A percentile compares a stretch with the other conserved stretches of the same genome.
These are phyloP conservation scores for Aspergillus sp. DNA, from an alignment of 2,329 filamentous ascomycete genomes.

Conservation along the genomic window DNA sequence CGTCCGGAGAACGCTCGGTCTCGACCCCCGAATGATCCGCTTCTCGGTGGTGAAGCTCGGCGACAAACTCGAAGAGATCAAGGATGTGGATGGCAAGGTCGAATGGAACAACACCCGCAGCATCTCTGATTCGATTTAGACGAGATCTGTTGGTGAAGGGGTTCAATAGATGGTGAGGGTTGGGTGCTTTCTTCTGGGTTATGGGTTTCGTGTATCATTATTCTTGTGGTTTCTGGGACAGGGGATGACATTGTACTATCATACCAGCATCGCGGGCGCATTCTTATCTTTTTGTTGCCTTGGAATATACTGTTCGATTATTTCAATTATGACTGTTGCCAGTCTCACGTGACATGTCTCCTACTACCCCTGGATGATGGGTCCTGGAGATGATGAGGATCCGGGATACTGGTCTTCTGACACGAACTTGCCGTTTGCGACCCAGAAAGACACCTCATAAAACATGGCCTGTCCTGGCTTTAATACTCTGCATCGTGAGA, in stretches of 20 bases:
- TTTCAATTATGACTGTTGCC: not conserved
- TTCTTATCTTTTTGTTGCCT: constrained; percentile 1
- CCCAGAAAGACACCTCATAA: too few species aligned
- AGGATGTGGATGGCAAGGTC: constrained; percentile 55
- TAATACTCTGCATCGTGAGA: too few species aligned
- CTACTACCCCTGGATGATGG: not conserved
- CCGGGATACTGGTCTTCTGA: too few species aligned
- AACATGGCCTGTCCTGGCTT: too few species aligned
- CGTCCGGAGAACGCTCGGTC: constrained; percentile 70
- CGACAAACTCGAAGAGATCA: constrained; percentile 61
- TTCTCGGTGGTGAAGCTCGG: constrained; percentile 86
- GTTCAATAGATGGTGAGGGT: constrained; percentile 9
- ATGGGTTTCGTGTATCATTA: constrained; percentile 17
- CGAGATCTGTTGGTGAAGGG: constrained; percentile 1
- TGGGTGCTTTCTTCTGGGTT: constrained; percentile 9
- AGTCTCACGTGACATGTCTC: constrained; percentile 1
- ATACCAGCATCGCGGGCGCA: constrained; percentile 35
- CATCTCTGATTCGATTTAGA: constrained; percentile 27
- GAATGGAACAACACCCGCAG: constrained; percentile 48
- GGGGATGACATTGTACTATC: constrained; percentile 19
- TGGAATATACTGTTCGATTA: constrained; percentile 4
- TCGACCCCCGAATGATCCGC: constrained; percentile 89
- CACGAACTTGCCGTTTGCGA: too few species aligned
- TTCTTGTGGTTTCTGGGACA: constrained; percentile 27
- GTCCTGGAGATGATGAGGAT: not conserved